A percentile compares a stretch with the other conserved stretches of the same genome.
These are phyloP conservation scores for Fusarium pininemorale DNA, from an alignment of 2,329 filamentous ascomycete species.

Conservation along the genomic window DNA sequence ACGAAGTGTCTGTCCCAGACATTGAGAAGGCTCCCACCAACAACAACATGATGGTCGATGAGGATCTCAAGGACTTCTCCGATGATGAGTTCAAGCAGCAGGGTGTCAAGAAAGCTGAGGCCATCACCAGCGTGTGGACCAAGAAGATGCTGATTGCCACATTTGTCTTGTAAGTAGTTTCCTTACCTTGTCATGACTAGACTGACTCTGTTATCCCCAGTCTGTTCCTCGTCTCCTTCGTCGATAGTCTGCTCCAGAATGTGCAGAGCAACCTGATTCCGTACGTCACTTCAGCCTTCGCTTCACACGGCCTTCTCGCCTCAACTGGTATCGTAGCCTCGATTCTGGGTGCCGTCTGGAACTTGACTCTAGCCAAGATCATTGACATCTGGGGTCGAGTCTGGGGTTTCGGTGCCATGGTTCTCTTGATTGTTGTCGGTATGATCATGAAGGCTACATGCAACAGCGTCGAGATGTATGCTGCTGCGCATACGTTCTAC, in stretches of 20 bases:
- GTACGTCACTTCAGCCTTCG: conserved; percentile 60
- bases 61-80: not conserved
- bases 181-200: not conserved
- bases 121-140: conserved; percentile 51
- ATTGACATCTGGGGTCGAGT: conserved; percentile 20
- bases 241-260: conserved; percentile 54
- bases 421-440: conserved; percentile 56
- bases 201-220: not conserved
- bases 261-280: conserved; percentile 50
- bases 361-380: conserved; percentile 8
- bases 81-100: conserved; percentile 25
- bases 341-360: conserved; percentile 1
- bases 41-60: conserved; percentile 4
- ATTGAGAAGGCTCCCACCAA: conserved; percentile 17
- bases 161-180: conserved; percentile 44
- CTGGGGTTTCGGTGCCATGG: conserved; percentile 5
- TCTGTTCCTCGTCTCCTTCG: conserved; percentile 59
- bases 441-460: conserved; percentile 71
- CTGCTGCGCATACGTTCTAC: conserved; percentile 70
- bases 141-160: conserved; percentile 46
- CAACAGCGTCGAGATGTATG: conserved; percentile 65
- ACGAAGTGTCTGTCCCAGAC: conserved; percentile 12
- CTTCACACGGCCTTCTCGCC: conserved; percentile 61
- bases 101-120: conserved; percentile 46
- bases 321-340: conserved; percentile 61